Evolutionary conservation across 768 basidiomycete species (phyloP).

Genomic region (Suillus fuscotomentosus): DNA sequence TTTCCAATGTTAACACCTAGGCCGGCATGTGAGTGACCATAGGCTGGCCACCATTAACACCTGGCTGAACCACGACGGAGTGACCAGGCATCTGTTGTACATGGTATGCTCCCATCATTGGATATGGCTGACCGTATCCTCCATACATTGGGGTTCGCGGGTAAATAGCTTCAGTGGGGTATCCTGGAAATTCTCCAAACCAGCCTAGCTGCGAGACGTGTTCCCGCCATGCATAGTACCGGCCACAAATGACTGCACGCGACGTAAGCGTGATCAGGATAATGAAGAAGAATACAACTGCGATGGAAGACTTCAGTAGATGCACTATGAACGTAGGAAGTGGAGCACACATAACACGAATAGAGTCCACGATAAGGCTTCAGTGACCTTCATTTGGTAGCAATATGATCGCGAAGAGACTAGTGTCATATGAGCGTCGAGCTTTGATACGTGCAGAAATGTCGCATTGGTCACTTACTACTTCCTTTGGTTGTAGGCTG

Average conservation of each 20-base stretch:
- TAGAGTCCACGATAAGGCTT: conserved; percentile 76
- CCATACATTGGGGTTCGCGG: conserved; percentile 32
- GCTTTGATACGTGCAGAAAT: not conserved
- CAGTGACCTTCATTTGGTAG: conserved; percentile 77
- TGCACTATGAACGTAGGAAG: conserved; percentile 1
- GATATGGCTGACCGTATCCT: conserved; percentile 27
- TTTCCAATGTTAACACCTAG: conserved; percentile 9
- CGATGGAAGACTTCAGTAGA: not conserved
- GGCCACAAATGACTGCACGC: conserved; percentile 31
- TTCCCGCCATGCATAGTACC: conserved; percentile 35
- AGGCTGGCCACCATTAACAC: conserved; percentile 55
- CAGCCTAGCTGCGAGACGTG: conserved; percentile 63
- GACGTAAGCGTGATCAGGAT: conserved; percentile 57
- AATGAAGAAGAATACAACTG: conserved; percentile 49
- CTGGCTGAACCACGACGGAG: conserved; percentile 68
- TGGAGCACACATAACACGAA: conserved; percentile 49
- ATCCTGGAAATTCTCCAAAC: conserved; percentile 73
- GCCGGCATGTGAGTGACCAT: conserved; percentile 59
- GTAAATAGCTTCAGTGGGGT: conserved; percentile 30
- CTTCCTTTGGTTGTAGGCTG: conserved; percentile 51
- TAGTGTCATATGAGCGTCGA: conserved; percentile 24
- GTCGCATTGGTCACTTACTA: conserved; percentile 39
- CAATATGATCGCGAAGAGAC: conserved; percentile 60
- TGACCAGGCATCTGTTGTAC: conserved; percentile 56
- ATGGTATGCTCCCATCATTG: conserved; percentile 30